Evolutionary conservation across 805 yeast species (phyloP), one percentile per base, ranked within the genome.

Genomic region (Saccharomycodes ludwigii): DNA sequence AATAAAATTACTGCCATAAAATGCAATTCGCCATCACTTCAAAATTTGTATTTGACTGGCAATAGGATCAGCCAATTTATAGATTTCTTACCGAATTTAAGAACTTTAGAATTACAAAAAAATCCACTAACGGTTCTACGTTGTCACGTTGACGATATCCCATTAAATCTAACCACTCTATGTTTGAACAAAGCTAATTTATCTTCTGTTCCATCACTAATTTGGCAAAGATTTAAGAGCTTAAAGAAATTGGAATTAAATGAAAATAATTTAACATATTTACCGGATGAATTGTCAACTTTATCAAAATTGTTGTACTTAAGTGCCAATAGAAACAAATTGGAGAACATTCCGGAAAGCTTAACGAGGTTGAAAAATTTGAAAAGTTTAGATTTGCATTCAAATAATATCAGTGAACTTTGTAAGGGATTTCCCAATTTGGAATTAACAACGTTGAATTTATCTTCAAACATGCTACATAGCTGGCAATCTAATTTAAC

Each of bases 111-210:
- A 46, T 61, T 85, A 29, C 85, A 80, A 48, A 71, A 79, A 48
- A 86, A 85, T 50, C 96, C 95, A 4, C 71, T 85, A 34, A 84
- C 95, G 0, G 66, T 70, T 35, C 65, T 82, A 40, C 61, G 61
- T 18, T 68, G 75, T 39, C n/a, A n/a, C n/a, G 27, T 23, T 17
- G 33, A 30, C 17, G 46, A 53, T 1, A 45, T 48, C 6, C 69
- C 82, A 51, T 61, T 65, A 8, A 66, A 71, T 39, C 61, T 85
- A 50, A 76, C 84, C 2, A 71, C 74, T 12, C 62, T 91, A 30
- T 84, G 84, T 39, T 59, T 91, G 32, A 72, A 81, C 7, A 80
- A 79, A 46, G 95, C 95, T 1, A 84, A 82, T 44, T 59, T 91
- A 30, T 72, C 95, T 0, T 65, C 81, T 5, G 60, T 91, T 18